Percentiles rank a stretch among this genome's conserved stretches.
These are phyloP conservation scores for Triglochin maritima DNA, from an alignment of 106 monocot genomes.

Conservation along the genomic window DNA sequence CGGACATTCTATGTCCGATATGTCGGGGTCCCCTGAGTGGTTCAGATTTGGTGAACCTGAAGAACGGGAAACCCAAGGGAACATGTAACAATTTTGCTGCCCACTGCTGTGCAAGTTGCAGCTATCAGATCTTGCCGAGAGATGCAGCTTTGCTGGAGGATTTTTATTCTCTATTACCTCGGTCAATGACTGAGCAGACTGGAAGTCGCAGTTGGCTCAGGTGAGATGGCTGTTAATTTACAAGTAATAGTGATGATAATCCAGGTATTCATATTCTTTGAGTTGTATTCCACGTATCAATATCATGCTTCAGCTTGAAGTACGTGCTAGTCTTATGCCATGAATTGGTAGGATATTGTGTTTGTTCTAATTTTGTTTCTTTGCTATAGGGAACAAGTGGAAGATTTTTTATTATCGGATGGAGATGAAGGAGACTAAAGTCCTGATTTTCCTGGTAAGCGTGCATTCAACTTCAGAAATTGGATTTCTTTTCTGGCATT, in stretches of 20 bases:
- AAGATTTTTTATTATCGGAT: slow-evolving; percentile 13
- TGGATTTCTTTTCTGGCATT: neutral
- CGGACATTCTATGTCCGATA: slow-evolving; percentile 58
- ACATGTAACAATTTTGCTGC: slow-evolving; percentile 34
- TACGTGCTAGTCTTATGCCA: neutral
- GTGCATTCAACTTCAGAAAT: neutral
- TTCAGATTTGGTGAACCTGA: slow-evolving; percentile 38
- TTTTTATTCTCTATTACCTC: slow-evolving; percentile 63
- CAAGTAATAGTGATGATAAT: neutral
- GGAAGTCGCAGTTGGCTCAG: slow-evolving; percentile 28
- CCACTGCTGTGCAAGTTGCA: slow-evolving; percentile 73
- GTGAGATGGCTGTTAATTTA: slow-evolving; percentile 20
- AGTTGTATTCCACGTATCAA: neutral
- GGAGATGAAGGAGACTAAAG: slow-evolving; percentile 1
- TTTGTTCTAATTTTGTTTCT: neutral
- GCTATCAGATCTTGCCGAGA: slow-evolving; percentile 69
- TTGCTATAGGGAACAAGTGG: slow-evolving; percentile 8
- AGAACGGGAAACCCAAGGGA: slow-evolving; percentile 10
- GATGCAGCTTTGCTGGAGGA: slow-evolving; percentile 22
- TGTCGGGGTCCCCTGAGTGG: slow-evolving; percentile 65
- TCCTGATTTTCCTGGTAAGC: slow-evolving; percentile 1
- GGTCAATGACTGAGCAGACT: slow-evolving; percentile 30
- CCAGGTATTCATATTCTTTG: neutral
- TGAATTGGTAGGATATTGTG: neutral
- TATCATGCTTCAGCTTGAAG: neutral